phyloP scores from a whole-genome alignment of 805 yeast genomes.

The Zygosaccharomyces bailii region DNA sequence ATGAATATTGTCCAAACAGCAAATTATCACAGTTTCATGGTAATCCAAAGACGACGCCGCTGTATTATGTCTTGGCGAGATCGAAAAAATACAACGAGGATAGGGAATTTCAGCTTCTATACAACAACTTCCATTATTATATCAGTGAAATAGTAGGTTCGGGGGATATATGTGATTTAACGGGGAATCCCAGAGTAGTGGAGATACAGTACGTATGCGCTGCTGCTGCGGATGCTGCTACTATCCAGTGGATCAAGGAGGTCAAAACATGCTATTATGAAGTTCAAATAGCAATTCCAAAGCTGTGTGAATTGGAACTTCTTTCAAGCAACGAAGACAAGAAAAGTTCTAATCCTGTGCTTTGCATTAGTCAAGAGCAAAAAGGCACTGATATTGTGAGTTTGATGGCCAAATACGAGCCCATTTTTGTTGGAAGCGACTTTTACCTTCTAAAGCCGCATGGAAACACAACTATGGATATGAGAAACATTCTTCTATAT shows the following conservation, averaged over 20 bases:
- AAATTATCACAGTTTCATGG: conserved; percentile 48
- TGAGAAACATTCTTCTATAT: conserved; percentile 12
- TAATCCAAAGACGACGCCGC: conserved; percentile 9
- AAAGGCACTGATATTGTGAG: conserved; percentile 11
- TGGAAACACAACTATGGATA: not conserved
- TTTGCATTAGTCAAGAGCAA: conserved; percentile 13
- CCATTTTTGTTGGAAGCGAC: conserved; percentile 29
- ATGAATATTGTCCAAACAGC: conserved; percentile 48
- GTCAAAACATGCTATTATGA: conserved; percentile 55
- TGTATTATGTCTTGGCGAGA: conserved; percentile 30
- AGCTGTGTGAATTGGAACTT: conserved; percentile 43
- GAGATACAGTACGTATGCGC: conserved; percentile 60
- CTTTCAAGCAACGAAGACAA: conserved; percentile 28
- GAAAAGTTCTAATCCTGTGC: conserved; percentile 19
- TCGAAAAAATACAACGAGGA: conserved; percentile 19
- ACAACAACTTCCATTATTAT: conserved; percentile 37
- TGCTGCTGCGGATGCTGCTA: conserved; percentile 25
- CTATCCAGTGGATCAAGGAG: conserved; percentile 45
- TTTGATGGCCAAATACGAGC: conserved; percentile 22
- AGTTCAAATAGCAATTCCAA: conserved; percentile 48
- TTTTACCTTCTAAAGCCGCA: conserved; percentile 24
- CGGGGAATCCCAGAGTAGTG: conserved; percentile 48
- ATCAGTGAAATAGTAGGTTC: conserved; percentile 37
- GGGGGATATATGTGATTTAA: conserved; percentile 62
- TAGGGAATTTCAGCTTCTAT: conserved; percentile 30